A percentile compares a stretch with the other conserved stretches of the same genome.
These are phyloP conservation scores for Globisporangium nagaii DNA, from an alignment of 352 stramenopile species.

Conservation along the genomic window DNA sequence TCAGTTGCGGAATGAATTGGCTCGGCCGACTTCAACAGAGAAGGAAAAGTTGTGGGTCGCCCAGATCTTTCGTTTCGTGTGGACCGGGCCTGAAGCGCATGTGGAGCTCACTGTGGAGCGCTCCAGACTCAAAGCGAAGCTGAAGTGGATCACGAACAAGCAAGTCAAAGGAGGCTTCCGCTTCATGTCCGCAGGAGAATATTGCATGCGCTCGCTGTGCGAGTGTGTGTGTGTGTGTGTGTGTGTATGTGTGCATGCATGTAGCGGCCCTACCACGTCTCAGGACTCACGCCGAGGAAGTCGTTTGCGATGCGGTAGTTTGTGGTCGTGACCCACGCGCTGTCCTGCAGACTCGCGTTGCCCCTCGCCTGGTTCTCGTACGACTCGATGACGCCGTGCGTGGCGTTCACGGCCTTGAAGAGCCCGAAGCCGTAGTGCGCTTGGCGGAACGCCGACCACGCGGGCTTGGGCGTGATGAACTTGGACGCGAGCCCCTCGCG, in stretches of 20 bases:
- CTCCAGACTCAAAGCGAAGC: too few species aligned
- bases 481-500: constrained; percentile 82
- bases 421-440: constrained; percentile 77
- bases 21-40: constrained; percentile 7
- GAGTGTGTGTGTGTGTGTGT: neutral
- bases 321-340: constrained; percentile 41
- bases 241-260: neutral
- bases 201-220: too few species aligned
- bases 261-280: neutral
- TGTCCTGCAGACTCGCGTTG: constrained; percentile 39
- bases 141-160: too few species aligned
- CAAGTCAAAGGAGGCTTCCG: too few species aligned
- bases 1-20: constrained; percentile 2
- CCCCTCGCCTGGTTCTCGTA: constrained; percentile 52
- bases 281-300: neutral
- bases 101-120: neutral
- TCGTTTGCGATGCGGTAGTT: neutral
- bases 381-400: constrained; percentile 68
- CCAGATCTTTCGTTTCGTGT: neutral
- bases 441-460: constrained; percentile 75
- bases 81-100: too few species aligned
- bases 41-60: neutral
- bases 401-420: constrained; percentile 56
- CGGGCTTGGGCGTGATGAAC: constrained; percentile 66
- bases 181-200: too few species aligned